Evolutionary conservation across 73 alveolate genomes (phyloP).

Genomic region (Blepharisma stoltei): DNA sequence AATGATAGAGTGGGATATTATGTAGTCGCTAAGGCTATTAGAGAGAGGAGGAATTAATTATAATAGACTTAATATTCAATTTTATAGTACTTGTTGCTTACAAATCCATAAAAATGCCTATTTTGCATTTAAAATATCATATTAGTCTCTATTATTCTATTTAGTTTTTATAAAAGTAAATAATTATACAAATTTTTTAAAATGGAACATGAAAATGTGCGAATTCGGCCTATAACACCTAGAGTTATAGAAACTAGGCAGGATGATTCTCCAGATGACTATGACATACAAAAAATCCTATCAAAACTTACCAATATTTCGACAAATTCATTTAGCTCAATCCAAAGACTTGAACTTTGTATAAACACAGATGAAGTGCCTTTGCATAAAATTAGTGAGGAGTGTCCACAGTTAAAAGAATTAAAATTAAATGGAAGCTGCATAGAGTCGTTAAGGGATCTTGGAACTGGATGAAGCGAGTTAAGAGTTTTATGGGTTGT

Average conservation of each 20-base stretch:
- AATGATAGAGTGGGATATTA: no score
- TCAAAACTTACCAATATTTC: not conserved
- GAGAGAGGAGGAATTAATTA: no score
- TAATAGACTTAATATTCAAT: no score
- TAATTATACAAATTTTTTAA: not conserved
- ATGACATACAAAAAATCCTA: not conserved
- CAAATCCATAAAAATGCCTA: no score
- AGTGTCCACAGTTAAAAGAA: slow-evolving; percentile 38
- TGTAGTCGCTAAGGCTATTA: no score
- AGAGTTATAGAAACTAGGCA: not conserved
- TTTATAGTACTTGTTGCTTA: no score
- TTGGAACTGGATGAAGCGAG: slow-evolving; percentile 14
- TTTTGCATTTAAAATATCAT: no score
- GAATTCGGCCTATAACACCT: slow-evolving; percentile 23
- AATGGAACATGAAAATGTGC: slow-evolving; percentile 23
- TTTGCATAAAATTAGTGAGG: not conserved
- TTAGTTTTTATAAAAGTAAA: no score
- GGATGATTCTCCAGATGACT: not conserved
- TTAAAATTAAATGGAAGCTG: not conserved
- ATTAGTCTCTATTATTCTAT: no score
- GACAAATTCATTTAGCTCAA: not conserved
- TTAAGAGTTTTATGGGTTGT: not conserved
- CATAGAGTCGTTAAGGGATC: not conserved
- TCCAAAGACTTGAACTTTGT: slow-evolving; percentile 13
- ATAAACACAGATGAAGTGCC: not conserved